Percentiles rank a stretch among this genome's conserved stretches.
These are phyloP conservation scores for Tolypocladium amazonense DNA, from an alignment of 2,329 filamentous ascomycete species.

Conservation along the genomic window DNA sequence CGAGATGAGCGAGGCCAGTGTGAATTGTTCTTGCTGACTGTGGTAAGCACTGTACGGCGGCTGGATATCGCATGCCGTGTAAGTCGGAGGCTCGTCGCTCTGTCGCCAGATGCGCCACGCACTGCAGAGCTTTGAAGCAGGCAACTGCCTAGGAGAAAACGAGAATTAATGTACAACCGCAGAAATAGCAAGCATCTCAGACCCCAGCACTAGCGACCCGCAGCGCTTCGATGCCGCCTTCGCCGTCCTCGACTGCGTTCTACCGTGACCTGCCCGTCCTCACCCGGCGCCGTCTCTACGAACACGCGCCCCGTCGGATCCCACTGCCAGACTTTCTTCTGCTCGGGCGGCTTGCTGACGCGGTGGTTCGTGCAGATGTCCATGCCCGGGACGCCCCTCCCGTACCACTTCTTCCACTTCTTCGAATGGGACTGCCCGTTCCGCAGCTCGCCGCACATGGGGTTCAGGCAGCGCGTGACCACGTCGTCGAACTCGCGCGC, in stretches of 20 bases:
- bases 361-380: not conserved
- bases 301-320: not conserved
- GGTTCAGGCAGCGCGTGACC: not conserved
- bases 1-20: not conserved
- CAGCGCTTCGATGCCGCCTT: not conserved
- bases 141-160: too few relatives aligned
- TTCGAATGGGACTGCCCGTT: not conserved
- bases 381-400: not conserved
- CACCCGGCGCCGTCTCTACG: too few relatives aligned
- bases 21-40: not conserved
- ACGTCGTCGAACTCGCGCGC: not conserved
- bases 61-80: not conserved
- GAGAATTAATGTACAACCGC: too few relatives aligned
- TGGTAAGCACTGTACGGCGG: not conserved
- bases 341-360: too few relatives aligned
- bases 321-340: not conserved
- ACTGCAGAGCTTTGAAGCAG: too few relatives aligned
- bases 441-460: not conserved
- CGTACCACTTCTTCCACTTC: slow-evolving; percentile 1
- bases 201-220: not conserved
- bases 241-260: too few relatives aligned
- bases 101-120: too few relatives aligned
- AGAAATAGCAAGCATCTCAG: not conserved
- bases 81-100: not conserved
- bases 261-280: too few relatives aligned